Evolutionary conservation across 257 asterid species (phyloP).

Genomic region (Solanum raphanifolium): DNA sequence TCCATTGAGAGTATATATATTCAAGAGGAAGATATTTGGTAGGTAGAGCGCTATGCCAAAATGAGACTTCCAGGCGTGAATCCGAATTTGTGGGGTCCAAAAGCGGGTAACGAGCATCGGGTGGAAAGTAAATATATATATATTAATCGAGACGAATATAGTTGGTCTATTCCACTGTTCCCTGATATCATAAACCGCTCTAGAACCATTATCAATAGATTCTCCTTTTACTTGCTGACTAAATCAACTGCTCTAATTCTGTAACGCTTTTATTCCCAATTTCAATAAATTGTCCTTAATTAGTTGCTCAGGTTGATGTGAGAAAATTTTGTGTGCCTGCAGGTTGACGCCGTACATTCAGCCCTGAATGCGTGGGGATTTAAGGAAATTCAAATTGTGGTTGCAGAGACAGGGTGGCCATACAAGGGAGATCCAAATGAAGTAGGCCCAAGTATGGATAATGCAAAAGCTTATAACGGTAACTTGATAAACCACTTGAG

Average conservation of each 20-base stretch:
- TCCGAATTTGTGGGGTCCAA: neutral
- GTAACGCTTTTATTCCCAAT: neutral
- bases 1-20: neutral
- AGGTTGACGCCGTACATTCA: constrained; percentile 88
- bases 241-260: neutral
- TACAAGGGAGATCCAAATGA: constrained; percentile 85
- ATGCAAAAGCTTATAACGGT: constrained; percentile 81
- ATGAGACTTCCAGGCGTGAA: neutral
- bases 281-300: neutral
- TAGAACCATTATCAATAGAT: neutral
- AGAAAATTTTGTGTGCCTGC: constrained; percentile 1
- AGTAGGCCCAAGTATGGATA: constrained; percentile 69
- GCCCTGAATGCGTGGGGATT: constrained; percentile 75
- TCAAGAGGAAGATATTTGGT: neutral
- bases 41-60: neutral
- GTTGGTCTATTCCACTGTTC: neutral
- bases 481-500: constrained; percentile 81
- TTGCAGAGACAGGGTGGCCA: constrained; percentile 99
- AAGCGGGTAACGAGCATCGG: neutral
- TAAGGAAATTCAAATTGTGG: constrained; percentile 77
- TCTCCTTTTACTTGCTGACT: neutral
- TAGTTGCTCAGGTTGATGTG: neutral
- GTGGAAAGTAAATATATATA: neutral
- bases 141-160: neutral
- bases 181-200: neutral